Conservation (phyloP, 2,329 filamentous ascomycete genomes). For the Talaromyces atroroseus region DNA sequence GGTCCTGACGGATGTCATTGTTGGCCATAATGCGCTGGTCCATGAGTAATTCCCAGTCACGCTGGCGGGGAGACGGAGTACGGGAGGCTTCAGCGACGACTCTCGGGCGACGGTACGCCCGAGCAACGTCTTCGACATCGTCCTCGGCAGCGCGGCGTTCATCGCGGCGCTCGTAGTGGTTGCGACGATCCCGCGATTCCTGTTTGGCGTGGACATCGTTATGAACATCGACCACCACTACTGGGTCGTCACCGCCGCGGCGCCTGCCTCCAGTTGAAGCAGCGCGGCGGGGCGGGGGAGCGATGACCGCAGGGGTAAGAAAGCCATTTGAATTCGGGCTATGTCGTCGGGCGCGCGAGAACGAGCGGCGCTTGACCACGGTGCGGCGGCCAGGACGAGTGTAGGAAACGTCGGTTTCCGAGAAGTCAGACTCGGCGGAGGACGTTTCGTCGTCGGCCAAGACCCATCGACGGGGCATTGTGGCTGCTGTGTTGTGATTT, state of each 20-base stretch:
- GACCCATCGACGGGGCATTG: constrained; percentile 4
- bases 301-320: constrained; percentile 21
- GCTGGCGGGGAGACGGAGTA: constrained; percentile 17
- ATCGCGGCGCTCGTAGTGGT: constrained; percentile 22
- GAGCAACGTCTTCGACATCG: constrained; percentile 9
- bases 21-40: constrained; percentile 30
- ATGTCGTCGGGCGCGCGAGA: constrained; percentile 26
- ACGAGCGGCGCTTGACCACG: constrained; percentile 25
- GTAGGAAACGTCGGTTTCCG: constrained; percentile 33
- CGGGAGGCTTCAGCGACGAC: constrained; percentile 14
- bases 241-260: constrained; percentile 19
- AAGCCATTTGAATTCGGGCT: constrained; percentile 22
- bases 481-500: background rate
- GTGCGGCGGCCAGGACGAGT: constrained; percentile 18
- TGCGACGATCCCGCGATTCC: constrained; percentile 23
- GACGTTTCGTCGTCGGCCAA: constrained; percentile 1
- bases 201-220: constrained; percentile 22
- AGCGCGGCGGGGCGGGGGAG: constrained; percentile 27
- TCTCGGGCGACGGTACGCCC: constrained; percentile 22
- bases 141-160: constrained; percentile 19
- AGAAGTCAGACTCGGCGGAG: constrained; percentile 15
- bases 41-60: constrained; percentile 32
- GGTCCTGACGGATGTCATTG: constrained; percentile 29
- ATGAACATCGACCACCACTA: constrained; percentile 33
- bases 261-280: constrained; percentile 32